Conservation (phyloP, 495 filamentous ascomycete species). For the Neurospora sp. region DNA sequence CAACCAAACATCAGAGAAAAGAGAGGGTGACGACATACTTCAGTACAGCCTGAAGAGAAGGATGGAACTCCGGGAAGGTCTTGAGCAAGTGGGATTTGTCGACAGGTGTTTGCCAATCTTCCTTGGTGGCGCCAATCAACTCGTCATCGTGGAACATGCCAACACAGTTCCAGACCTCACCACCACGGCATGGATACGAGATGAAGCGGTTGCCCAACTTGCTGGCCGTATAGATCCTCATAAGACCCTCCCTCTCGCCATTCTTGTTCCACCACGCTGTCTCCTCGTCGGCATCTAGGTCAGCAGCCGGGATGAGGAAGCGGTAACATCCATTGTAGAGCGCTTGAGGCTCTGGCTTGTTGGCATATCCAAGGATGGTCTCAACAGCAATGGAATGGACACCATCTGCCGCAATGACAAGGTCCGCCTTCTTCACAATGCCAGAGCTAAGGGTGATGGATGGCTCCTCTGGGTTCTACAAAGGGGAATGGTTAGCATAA, state of each 20-base stretch:
- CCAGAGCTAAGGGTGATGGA: conserved; percentile 28
- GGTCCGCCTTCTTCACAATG: conserved; percentile 23
- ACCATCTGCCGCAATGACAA: conserved; percentile 43
- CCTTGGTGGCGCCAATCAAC: conserved; percentile 7
- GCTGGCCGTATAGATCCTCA: conserved; percentile 20
- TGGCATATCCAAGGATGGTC: conserved; percentile 14
- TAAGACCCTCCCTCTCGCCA: conserved; percentile 15
- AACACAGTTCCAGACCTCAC: conserved; percentile 34
- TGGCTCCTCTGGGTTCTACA: conserved; percentile 28
- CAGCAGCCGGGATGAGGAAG: conserved; percentile 30
- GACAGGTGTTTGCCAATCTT: conserved; percentile 24
- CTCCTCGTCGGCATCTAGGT: conserved; percentile 25
- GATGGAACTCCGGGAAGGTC: conserved; percentile 15
- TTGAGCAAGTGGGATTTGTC: conserved; percentile 17
- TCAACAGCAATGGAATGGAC: conserved; percentile 28
- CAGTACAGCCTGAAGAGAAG: conserved; percentile 11
- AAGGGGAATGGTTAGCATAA: not conserved
- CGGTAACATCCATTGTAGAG: conserved; percentile 32
- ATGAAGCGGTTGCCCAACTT: conserved; percentile 25
- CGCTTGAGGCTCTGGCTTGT: conserved; percentile 16
- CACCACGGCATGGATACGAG: conserved; percentile 36
- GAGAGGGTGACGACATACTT: conserved; percentile 6
- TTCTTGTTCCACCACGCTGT: conserved; percentile 23
- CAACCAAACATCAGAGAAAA: not conserved
- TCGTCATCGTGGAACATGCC: conserved; percentile 28